phyloP scores from a whole-genome alignment of 768 basidiomycete genomes.

The Xerocomellus amylosporus region DNA sequence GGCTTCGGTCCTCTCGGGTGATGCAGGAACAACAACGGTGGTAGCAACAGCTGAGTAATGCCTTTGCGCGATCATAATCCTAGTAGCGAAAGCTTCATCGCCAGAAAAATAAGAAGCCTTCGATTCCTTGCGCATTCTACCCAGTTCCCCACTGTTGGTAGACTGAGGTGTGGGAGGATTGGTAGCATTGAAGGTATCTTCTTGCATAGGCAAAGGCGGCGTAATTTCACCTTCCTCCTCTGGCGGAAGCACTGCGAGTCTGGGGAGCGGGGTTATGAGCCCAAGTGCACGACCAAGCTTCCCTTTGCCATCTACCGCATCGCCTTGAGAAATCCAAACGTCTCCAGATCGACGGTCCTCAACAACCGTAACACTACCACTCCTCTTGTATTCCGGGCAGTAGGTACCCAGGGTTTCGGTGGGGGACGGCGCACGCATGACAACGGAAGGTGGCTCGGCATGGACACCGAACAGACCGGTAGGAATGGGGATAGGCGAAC shows the following conservation, averaged over 20 bases:
- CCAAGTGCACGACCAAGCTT: constrained; percentile 60
- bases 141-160: constrained; percentile 56
- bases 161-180: constrained; percentile 54
- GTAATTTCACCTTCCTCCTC: constrained; percentile 43
- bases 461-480: constrained; percentile 59
- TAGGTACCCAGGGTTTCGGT: constrained; percentile 30
- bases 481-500: constrained; percentile 65
- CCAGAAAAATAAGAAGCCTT: constrained; percentile 53
- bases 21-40: constrained; percentile 54
- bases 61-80: constrained; percentile 69
- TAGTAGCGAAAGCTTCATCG: constrained; percentile 49
- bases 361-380: constrained; percentile 60
- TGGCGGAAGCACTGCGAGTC: constrained; percentile 63
- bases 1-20: constrained; percentile 38
- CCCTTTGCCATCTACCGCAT: constrained; percentile 64
- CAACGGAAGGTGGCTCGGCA: constrained; percentile 39
- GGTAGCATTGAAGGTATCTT: constrained; percentile 44
- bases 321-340: constrained; percentile 71
- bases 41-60: constrained; percentile 72
- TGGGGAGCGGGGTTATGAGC: constrained; percentile 62
- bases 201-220: constrained; percentile 62
- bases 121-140: constrained; percentile 49
- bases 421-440: constrained; percentile 45
- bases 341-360: constrained; percentile 72
- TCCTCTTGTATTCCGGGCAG: constrained; percentile 53